Base-by-base conservation (phyloP, 108 stramenopile genomes). In the Nannochloropsis granulata region DNA sequence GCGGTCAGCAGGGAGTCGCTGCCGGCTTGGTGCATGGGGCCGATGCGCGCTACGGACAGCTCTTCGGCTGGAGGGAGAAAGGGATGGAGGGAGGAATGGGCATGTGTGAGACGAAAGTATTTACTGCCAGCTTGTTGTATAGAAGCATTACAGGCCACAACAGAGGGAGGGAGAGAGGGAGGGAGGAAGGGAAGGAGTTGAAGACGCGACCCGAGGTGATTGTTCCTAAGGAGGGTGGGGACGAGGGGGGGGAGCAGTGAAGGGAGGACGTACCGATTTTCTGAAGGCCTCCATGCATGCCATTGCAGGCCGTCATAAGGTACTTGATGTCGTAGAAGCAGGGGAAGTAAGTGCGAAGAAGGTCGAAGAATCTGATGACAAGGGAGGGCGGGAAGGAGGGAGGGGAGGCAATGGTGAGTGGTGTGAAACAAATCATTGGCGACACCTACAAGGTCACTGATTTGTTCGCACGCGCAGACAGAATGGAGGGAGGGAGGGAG, bases 11-110 rank as follows among this genome's bases (percentile, higher is more conserved):
- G 90, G 10, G 93, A 93, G 88, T 99, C 99, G 24, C 93, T 93
- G 56, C 97, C 99, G 21, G 99, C 99, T 92, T 99, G 99, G 93
- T 99, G 99, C 93, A 97, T 97, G 45, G 95, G 95, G 12, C 98
- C 98, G 81, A 98, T 91, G 82, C 98, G 95, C 78, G 93, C 94
- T 85, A 95, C 97, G 44, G 90, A 90, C 78, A 98, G 91, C 82
- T 94, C 96, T 88, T 96, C 95, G 16, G 98, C 98, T 43, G 56
- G 5, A n/a, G 56, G 11, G n/a, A 71, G 56, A n/a, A 71, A n/a
- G 56, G 11, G n/a, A 11, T 2, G 56, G 56, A 71, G 56, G 56
- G 56, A 71, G 11, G 56, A 11, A 11, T 7, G 21, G 56, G 21
- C 56, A 11, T n/a, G 11, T 71, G 56, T n/a, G 56, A 71, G 56